Evolutionary conservation across 768 basidiomycete species (phyloP).

Genomic region (Termitomyces sp.): DNA sequence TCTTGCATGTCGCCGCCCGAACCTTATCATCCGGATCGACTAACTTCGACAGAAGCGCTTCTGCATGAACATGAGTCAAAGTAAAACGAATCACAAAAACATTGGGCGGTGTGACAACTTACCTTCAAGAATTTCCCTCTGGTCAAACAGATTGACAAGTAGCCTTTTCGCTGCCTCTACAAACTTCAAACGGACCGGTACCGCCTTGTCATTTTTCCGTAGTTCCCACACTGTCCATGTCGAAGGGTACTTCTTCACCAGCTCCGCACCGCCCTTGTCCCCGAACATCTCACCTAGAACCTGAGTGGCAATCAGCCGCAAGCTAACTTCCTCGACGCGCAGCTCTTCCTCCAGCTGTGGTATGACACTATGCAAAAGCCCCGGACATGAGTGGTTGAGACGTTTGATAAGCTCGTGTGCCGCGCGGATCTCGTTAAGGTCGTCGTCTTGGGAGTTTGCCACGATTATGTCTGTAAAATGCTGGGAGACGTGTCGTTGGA

Average conservation of each 20-base stretch:
- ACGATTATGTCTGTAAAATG: slow-evolving; percentile 92
- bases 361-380: slow-evolving; percentile 83
- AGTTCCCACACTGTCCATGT: slow-evolving; percentile 86
- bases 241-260: slow-evolving; percentile 74
- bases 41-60: slow-evolving; percentile 60
- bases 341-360: slow-evolving; percentile 92
- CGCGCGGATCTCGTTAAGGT: slow-evolving; percentile 63
- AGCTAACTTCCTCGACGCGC: slow-evolving; percentile 63
- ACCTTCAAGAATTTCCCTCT: slow-evolving; percentile 73
- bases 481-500: slow-evolving; percentile 85
- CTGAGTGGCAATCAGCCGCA: slow-evolving; percentile 80
- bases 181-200: slow-evolving; percentile 71
- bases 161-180: slow-evolving; percentile 67
- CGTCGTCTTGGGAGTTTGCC: slow-evolving; percentile 54
- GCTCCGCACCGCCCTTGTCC: slow-evolving; percentile 67
- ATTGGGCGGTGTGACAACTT: slow-evolving; percentile 14
- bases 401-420: slow-evolving; percentile 87
- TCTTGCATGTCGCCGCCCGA: slow-evolving; percentile 76
- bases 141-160: slow-evolving; percentile 62
- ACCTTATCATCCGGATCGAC: slow-evolving; percentile 91
- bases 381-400: slow-evolving; percentile 75
- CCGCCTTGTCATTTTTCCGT: slow-evolving; percentile 72
- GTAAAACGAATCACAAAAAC: neutral
- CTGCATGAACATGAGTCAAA: slow-evolving; percentile 28
- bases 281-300: slow-evolving; percentile 90